Base-by-base conservation (phyloP, 768 basidiomycete species). In the Auricularia heimuer region DNA sequence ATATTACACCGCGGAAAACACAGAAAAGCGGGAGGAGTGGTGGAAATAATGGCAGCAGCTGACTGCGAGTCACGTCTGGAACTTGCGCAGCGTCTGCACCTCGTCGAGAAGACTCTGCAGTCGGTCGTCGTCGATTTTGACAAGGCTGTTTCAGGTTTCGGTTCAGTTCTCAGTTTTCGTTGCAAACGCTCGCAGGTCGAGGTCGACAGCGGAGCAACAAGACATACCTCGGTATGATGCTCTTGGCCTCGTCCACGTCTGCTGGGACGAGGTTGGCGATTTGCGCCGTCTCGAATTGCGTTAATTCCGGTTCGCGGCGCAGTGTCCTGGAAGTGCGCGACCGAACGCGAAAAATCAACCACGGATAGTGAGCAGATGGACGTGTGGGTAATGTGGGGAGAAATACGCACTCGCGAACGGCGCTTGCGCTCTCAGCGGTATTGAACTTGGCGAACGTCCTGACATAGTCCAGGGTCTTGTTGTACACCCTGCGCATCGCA, bases 251-350 rank as follows among this genome's bases (percentile, higher is more conserved):
- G 69, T 96, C 94, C 3, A 90, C 83, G 65, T 87, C 86, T 47
- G 86, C 90, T 14, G 94, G 94, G 71, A 91, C 93, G 64, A 96
- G 75, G 70, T 96, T 96, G 16, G 92, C 92, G 63, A 96, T 90
- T 72, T 96, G 94, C 2, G 93, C 92, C 3, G 90, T 90, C 78
- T 96, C 94, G 69, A 94, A 95, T 70, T 91, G 90, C 2, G 92
- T 92, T 45, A 96, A 73, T 2, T 85, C 85, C 0, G 87, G 83
- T 70, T 94, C 91, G 68, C 91, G 80, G 62, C 89, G 83, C 6
- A 95, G 76, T 1, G 89, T 90, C 71, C 92, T 93, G 68, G 8
- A 42, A 42, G 39, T 42, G 39, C 8, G 39, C 12, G 39, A 42
- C 8, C 39, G 39, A 7, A 42, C 39, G 39, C 39, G 39, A 29